Base-by-base conservation (phyloP, 257 asterid genomes). In the Craterostigma plantagineum region DNA sequence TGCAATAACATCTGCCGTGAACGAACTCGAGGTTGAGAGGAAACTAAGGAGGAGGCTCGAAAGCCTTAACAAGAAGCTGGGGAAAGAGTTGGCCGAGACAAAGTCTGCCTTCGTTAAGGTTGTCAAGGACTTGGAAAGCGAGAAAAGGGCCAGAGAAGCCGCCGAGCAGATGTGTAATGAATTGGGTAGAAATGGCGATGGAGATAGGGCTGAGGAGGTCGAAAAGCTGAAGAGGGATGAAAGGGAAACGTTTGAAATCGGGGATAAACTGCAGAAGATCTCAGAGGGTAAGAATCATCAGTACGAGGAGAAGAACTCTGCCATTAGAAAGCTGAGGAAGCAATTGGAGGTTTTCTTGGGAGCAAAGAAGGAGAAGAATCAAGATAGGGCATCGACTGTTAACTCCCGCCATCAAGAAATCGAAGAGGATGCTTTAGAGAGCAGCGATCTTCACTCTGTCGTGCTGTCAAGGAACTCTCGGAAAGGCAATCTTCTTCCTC, bases 51-150 rank as follows among this genome's bases (percentile, higher is more conserved):
- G 69, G 15, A 61, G 79, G 57, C 67, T 71, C 3, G 98, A 79
- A 76, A 67, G 79, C 78, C 51, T 87, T 63, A 87, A 87, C 63
- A 73, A 66, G 50, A 87, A 82, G 50, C 83, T 87, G 0, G 93
- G 98, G 45, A 61, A 64, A 39, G 93, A 82, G 37, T 55, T 87
- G 8, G 60, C 77, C 0, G 95, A 79, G 27, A 62, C 70, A 10
- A 82, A 82, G 58, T 43, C 71, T 0, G 64, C 85, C 0, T 68
- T 87, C 37, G 0, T 72, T 39, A 68, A 79, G 58, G 75, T 61
- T 2, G 71, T 75, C 51, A 66, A 76, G 51, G 92, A 79, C 30
- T 56, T 87, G 10, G 86, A 79, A 42, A 69, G 63, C 3, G 95
- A 87, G 67, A 87, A 74, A 65, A 58, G 92, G 38, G 79, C 92